phyloP scores from a whole-genome alignment of 495 filamentous ascomycete genomes.

The Coniosporium apollinis region DNA sequence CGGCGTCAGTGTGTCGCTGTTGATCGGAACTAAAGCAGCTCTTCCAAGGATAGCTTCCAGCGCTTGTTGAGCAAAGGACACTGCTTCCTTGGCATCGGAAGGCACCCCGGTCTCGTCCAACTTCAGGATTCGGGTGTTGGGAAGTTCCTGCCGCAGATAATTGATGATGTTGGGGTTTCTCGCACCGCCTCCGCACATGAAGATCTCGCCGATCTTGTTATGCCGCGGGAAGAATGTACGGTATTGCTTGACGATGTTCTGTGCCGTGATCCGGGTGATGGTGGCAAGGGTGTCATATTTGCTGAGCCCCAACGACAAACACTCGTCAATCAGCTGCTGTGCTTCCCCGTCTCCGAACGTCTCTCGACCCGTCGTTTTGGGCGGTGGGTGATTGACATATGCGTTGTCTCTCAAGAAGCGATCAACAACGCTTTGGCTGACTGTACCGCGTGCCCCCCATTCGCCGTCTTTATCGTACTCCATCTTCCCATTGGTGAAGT shows the following conservation, averaged over 20 bases:
- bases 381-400: not conserved
- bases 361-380: not conserved
- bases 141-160: slow-evolving; percentile 1
- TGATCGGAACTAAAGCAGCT: no score
- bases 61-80: slow-evolving; percentile 2
- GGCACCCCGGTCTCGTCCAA: slow-evolving; percentile 5
- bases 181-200: slow-evolving; percentile 8
- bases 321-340: slow-evolving; percentile 7
- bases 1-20: slow-evolving; percentile 1
- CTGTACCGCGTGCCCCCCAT: slow-evolving; percentile 34
- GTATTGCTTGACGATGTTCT: slow-evolving; percentile 5
- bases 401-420: no score
- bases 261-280: slow-evolving; percentile 6
- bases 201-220: slow-evolving; percentile 4
- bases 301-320: slow-evolving; percentile 2
- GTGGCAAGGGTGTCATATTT: slow-evolving; percentile 6
- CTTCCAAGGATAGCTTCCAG: slow-evolving; percentile 3
- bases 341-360: slow-evolving; percentile 2
- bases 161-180: slow-evolving; percentile 4
- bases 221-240: not conserved
- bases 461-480: slow-evolving; percentile 34
- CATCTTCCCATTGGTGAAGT: slow-evolving; percentile 28
- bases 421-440: slow-evolving; percentile 37
- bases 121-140: not conserved
- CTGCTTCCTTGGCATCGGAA: slow-evolving; percentile 3